phyloP scores from a whole-genome alignment of 1,284 basidiomycete species.

The Spongispora temasekensis region DNA sequence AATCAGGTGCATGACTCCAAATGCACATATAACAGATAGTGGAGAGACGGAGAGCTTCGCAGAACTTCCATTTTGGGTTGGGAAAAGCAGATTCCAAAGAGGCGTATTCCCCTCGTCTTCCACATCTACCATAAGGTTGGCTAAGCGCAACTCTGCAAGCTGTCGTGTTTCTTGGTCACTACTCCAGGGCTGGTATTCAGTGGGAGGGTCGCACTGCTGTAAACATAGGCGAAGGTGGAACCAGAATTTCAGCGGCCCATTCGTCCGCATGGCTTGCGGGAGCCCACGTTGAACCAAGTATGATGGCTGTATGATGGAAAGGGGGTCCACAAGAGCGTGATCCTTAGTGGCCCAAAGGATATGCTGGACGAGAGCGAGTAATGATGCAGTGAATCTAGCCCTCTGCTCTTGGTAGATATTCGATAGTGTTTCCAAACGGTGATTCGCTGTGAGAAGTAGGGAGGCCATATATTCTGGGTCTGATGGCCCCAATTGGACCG shows the following conservation, averaged over 20 bases:
- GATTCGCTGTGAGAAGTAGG: constrained; percentile 36
- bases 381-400: constrained; percentile 29
- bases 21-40: constrained; percentile 18
- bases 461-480: constrained; percentile 48
- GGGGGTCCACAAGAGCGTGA: constrained; percentile 63
- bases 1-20: constrained; percentile 21
- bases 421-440: constrained; percentile 30
- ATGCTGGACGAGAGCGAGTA: constrained; percentile 41
- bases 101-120: constrained; percentile 41
- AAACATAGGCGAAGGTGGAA: constrained; percentile 69
- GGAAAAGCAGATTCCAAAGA: constrained; percentile 35
- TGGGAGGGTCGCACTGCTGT: constrained; percentile 21
- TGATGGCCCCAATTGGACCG: constrained; percentile 42
- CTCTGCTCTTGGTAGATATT: constrained; percentile 28
- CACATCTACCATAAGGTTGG: constrained; percentile 43
- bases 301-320: constrained; percentile 78
- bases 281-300: constrained; percentile 74
- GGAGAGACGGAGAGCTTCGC: constrained; percentile 6
- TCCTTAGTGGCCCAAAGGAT: constrained; percentile 53
- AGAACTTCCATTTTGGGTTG: constrained; percentile 8
- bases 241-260: constrained; percentile 67
- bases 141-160: constrained; percentile 45
- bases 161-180: constrained; percentile 23
- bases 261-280: constrained; percentile 63
- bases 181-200: constrained; percentile 8